Evolutionary conservation across 352 stramenopile species (phyloP), one percentile per base, ranked within the genome.

Genomic region (Pythium phragmiticola): DNA sequence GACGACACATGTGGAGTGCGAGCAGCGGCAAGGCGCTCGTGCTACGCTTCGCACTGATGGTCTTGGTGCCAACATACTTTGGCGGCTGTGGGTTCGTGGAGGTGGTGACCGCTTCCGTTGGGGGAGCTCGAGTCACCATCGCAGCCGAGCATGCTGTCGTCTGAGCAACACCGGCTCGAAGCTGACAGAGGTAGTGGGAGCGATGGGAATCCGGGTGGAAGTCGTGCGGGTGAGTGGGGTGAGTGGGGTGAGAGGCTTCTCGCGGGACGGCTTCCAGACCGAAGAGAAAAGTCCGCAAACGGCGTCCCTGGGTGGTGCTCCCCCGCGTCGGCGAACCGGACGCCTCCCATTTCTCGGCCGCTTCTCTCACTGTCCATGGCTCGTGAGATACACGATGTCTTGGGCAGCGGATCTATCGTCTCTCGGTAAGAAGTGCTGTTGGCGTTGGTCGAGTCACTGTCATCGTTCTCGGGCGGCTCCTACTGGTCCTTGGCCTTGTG

Each of bases 361-460:
- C 34, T 39, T 9, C 34, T 13, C 8, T 7, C 39, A 19, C 39
- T 14, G 16, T 6, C 13, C 39, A 54, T 21, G 23, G 39, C 2
- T 19, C 47, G 47, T 21, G 47, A 8, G 11, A 12, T 37, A 11
- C 11, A 39, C 33, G 26, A 11, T 37, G 7, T 6, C 16, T 17
- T 37, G 7, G 13, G 4, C 16, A 23, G 8, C 33, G 12, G 34
- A 19, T 52, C 55, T 13, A 49, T 16, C 4, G 55, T 42, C n/a
- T 61, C 5, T 30, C 53, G 28, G 30, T 61, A 61, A 6, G 55
- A 26, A 17, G 55, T 41, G 42, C 45, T 42, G 30, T 45, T 53
- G 42, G 55, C 55, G 28, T 53, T 61, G 55, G 55, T 61, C 3
- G 55, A 61, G 28, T 52, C 55, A 2, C 52, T 41, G 30, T 26